These are phyloP conservation scores for Cordyceps farinosa DNA, from an alignment of 2,329 filamentous ascomycete genomes.

Conservation along the genomic window DNA sequence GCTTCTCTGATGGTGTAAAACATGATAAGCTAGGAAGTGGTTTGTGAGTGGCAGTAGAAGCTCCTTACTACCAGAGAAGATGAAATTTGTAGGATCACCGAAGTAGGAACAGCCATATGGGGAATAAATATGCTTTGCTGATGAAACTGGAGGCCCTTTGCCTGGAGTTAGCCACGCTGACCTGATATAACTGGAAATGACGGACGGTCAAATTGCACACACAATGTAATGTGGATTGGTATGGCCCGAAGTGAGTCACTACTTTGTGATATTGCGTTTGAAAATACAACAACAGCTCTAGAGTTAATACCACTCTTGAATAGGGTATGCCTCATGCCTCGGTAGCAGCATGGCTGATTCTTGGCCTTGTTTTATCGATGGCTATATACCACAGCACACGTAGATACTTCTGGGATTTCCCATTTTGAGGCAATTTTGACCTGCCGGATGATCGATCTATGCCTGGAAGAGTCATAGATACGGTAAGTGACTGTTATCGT, in stretches of 20 bases:
- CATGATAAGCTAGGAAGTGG: constrained; percentile 5
- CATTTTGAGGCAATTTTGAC: not conserved
- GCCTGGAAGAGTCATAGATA: not conserved
- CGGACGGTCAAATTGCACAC: not conserved
- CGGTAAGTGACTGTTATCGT: not conserved
- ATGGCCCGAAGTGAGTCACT: constrained; percentile 22
- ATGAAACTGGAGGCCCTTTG: too few species aligned
- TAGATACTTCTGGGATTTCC: not conserved
- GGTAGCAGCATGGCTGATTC: not conserved
- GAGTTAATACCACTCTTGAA: constrained; percentile 11
- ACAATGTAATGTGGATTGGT: constrained; percentile 7
- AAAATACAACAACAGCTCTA: constrained; percentile 27
- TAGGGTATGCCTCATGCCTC: not conserved
- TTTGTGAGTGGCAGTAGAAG: not conserved
- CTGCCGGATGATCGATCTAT: too few species aligned
- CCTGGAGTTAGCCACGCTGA: too few species aligned
- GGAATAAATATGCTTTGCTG: too few species aligned
- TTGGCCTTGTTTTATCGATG: not conserved
- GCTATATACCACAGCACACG: not conserved
- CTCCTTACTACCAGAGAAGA: too few species aligned
- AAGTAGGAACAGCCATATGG: too few species aligned
- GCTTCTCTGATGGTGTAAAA: not conserved
- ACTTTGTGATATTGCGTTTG: constrained; percentile 27
- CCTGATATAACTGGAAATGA: too few species aligned
- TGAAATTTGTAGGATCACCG: too few species aligned